Evolutionary conservation across 768 basidiomycete species (phyloP), one percentile per base, ranked within the genome.

Genomic region (Boletus fagicola): DNA sequence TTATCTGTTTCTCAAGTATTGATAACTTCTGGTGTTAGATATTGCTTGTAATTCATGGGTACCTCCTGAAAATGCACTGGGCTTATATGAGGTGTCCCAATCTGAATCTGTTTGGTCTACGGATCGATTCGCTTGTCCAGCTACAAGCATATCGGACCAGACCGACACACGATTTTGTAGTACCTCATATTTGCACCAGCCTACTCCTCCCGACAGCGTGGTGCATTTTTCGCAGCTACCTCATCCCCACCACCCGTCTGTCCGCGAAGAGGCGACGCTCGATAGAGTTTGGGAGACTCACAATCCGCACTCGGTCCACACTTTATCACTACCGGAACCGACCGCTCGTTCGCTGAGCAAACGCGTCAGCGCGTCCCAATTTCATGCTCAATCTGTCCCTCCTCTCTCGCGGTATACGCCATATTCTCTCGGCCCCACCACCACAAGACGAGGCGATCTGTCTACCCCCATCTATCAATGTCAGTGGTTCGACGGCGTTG

Each of bases 401-500:
- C 15, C 49, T 28, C 38, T 22, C 16, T n/a, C 49, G 3, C 52
- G 48, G 1, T 24, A 51, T 16, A 16, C 36, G 10, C 62, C 67
- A 20, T 69, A 64, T 49, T 13, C 50, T 6, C 31, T 30, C 7
- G 8, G 11, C 26, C 0, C 26, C 1, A 42, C 54, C 18, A 22
- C 7, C 24, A 13, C 33, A 0, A 22, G 26, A 49, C 30, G 44
- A 16, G 18, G 18, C 39, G 8, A 30, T 18, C 3, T 22, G 5
- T 24, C 42, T 3, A 1, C 40, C 3, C 15, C 36, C 10, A 2
- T 18, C 8, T 35, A 62, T 18, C 10, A 31, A 8, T 68, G 67
- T 13, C 58, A 46, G 1, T 68, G 67, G 67, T 12, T n/a, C 15
- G 39, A 56, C 16, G 40, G 46, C 12, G 22, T 6, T 1, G 0